phyloP scores from a whole-genome alignment of 768 basidiomycete genomes.

The Panaeolus papilionaceus region DNA sequence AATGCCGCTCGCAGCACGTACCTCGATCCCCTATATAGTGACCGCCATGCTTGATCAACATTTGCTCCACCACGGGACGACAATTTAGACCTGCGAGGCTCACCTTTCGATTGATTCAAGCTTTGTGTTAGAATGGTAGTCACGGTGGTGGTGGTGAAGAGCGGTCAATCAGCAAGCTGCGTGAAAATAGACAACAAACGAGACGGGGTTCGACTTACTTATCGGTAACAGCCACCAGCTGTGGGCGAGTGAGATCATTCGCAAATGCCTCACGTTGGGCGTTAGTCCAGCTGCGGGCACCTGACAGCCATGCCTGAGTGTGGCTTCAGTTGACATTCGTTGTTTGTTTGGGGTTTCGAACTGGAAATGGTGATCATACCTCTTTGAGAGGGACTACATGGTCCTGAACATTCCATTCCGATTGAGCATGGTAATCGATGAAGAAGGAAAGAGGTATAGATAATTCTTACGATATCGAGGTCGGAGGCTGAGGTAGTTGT shows the following conservation, averaged over 20 bases:
- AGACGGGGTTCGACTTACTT: constrained; percentile 27
- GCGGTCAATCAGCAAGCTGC: neutral
- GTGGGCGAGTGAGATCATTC: constrained; percentile 60
- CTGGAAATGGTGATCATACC: constrained; percentile 27
- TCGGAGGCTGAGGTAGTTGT: constrained; percentile 47
- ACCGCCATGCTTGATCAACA: neutral
- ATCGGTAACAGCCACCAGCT: constrained; percentile 54
- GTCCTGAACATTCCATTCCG: constrained; percentile 37
- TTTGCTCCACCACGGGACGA: neutral
- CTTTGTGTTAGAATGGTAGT: constrained; percentile 23
- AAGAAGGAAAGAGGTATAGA: neutral
- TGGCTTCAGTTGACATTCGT: neutral
- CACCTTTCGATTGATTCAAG: constrained; percentile 51
- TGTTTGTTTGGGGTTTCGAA: neutral
- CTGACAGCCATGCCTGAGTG: constrained; percentile 56
- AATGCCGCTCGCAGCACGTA: constrained; percentile 21
- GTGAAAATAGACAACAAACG: constrained; percentile 12
- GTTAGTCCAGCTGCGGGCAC: constrained; percentile 55
- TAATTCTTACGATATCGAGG: constrained; percentile 50
- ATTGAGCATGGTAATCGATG: neutral
- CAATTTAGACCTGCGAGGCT: constrained; percentile 12
- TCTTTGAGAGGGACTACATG: constrained; percentile 59
- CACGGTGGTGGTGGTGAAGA: neutral
- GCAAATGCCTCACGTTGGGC: constrained; percentile 57
- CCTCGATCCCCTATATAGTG: constrained; percentile 45